A percentile compares a stretch with the other conserved stretches of the same genome.
phyloP scores from a whole-genome alignment of 2,329 filamentous ascomycete species.

The Aquanectria penicillioides region DNA sequence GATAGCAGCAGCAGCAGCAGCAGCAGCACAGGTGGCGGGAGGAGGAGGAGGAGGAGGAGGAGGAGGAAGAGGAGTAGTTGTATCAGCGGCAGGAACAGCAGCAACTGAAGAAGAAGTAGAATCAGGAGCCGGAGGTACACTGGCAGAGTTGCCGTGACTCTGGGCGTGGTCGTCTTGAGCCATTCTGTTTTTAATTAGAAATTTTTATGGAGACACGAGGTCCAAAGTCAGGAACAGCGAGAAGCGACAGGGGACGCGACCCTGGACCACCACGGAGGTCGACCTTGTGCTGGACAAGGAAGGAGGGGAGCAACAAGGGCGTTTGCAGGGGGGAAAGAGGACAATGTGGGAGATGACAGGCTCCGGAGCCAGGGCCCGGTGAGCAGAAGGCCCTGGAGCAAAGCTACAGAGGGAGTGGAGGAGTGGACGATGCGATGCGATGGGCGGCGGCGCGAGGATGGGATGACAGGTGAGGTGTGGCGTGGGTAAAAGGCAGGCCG shows the following conservation, averaged over 20 bases:
- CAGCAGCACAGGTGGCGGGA: too few relatives aligned
- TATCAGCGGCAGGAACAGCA: constrained; percentile 32
- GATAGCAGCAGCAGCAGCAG: constrained; percentile 29
- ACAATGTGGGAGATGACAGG: constrained; percentile 20
- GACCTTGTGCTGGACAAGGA: constrained; percentile 41
- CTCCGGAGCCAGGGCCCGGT: constrained; percentile 38
- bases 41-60: constrained; percentile 27
- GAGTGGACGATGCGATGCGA: constrained; percentile 34
- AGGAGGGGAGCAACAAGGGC: constrained; percentile 40
- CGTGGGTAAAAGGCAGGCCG: constrained; percentile 10
- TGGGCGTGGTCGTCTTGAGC: constrained; percentile 45
- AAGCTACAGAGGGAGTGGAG: constrained; percentile 22
- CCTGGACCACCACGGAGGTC: constrained; percentile 41
- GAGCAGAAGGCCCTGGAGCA: constrained; percentile 25
- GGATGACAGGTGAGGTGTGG: constrained; percentile 37
- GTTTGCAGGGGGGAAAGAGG: constrained; percentile 40
- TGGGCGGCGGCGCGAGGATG: constrained; percentile 33
- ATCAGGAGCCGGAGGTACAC: constrained; percentile 38
- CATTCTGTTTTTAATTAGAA: constrained; percentile 49
- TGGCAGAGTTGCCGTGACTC: constrained; percentile 43
- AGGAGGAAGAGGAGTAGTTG: constrained; percentile 28
- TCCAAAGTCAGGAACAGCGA: constrained; percentile 45
- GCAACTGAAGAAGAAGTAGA: constrained; percentile 40
- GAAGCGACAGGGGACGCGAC: constrained; percentile 43
- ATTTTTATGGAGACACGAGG: constrained; percentile 50